Evolutionary conservation across 192 early-diverging fungal species (phyloP), one percentile per base, ranked within the genome.

Genomic region (Paraglomus brasilianum): DNA sequence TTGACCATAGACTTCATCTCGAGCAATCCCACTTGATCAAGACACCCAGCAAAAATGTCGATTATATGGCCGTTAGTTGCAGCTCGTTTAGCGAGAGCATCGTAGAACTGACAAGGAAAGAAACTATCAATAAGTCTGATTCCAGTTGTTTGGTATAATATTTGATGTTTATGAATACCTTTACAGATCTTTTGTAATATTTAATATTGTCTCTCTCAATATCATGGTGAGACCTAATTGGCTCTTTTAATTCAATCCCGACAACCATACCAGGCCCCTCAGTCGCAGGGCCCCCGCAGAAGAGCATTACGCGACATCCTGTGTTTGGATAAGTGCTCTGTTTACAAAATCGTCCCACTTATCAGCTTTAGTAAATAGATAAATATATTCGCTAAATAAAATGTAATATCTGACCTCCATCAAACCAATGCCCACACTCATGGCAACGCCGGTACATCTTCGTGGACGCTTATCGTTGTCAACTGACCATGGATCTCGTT

Each of bases 401-500:
- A n/a, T n/a, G n/a, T n/a, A n/a, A n/a, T n/a, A n/a, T n/a, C n/a
- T 43, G 46, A 86, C 87, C 77, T 98, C 97, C 77, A 99, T 81
- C 24, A 99, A 81, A 14, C 92, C 91, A 38, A 95, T 87, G 0
- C 94, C 95, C 36, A 99, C 94, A 59, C 90, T 89, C 77, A 96
- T 84, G 0, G 97, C 97, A 11, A 93, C 92, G 63, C 97, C 97
- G 1, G 95, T 95, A 81, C 95, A 96, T 48, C 97, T 85, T 69
- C 94, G 83, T 22, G 95, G 85, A 44, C 97, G 93, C 76, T 91
- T 92, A 74, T 93, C 95, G 58, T 83, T 85, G 15, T 88, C 87
- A 7, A 95, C 92, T 1, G 95, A 94, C 95, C 95, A 99, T 8
- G 95, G 97, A 77, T 99, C 97, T 61, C 91, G 90, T 82, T 98